Base-by-base conservation (phyloP, 2,329 filamentous ascomycete species). In the Cercospora sp. region DNA sequence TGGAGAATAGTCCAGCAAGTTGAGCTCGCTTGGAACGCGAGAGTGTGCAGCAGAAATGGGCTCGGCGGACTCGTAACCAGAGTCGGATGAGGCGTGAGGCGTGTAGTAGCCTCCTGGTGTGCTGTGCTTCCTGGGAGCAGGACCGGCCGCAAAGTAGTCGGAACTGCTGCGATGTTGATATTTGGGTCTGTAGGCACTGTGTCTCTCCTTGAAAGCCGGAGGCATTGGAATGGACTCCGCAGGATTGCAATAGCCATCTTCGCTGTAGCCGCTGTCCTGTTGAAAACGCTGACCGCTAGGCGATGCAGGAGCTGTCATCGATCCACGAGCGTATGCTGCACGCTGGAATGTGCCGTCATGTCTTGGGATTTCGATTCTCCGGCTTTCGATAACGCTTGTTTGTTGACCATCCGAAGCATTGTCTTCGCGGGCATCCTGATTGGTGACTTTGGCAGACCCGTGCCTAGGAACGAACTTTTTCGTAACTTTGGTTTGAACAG, bases 391-490 rank as follows among this genome's bases (percentile, higher is more conserved):
- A 28, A 55, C 64, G 36, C 53, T 63, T 31, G 28, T 59, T 59
- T 20, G 55, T 13, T 36, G 12, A 8, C 26, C 8, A 36, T 23
- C 13, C 30, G n/a, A 23, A n/a, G 9, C 7, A 23, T 36, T 10
- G 40, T 83, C 1, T 83, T 80, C 9, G 86, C 87, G 3, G 85
- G 85, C 31, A 83, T 84, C 67, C 23, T 65, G 66, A 23, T 82
- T 80, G 53, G 89, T 78, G 53, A 87, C 86, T 77, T 90, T 87
- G 12, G 82, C 75, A 57, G 86, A 86, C 30, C 88, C 88, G 74
- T 90, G 88, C 13, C 82, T 88, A n/a, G 87, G 87, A 20, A 88
- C 78, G 74, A 90, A 88, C 63, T 80, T 84, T 77, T 90, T 89
- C 12, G 84, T 81, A n/a, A 79, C 69, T 66, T 68, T 66, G 20